phyloP scores from a whole-genome alignment of 306 rosid species.

The Cicer yamashitae region DNA sequence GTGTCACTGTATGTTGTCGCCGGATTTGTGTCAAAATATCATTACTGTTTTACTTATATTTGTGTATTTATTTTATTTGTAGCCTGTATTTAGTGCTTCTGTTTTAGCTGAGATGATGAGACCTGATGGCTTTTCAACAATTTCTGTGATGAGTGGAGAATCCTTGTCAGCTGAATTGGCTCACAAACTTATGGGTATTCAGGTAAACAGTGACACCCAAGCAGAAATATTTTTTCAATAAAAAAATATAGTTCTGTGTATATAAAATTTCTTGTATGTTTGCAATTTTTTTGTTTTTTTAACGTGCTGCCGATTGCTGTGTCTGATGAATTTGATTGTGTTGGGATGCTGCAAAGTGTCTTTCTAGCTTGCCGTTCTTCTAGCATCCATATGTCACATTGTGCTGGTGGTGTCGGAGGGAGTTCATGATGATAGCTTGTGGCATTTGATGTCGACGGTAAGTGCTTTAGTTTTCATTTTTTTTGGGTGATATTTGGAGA shows the following conservation, averaged over 20 bases:
- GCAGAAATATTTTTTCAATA: not conserved
- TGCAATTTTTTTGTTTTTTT: not conserved
- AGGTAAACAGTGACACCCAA: constrained; percentile 54
- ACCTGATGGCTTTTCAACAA: constrained; percentile 80
- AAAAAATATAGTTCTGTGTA: not conserved
- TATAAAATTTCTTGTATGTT: not conserved
- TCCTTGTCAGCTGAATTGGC: constrained; percentile 83
- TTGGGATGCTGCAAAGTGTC: constrained; percentile 68
- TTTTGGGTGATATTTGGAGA: constrained; percentile 1
- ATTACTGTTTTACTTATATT: not conserved
- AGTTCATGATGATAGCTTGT: constrained; percentile 73
- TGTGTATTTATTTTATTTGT: constrained; percentile 39
- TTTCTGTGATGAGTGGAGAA: constrained; percentile 70
- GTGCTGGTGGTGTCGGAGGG: constrained; percentile 88
- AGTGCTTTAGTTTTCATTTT: constrained; percentile 13
- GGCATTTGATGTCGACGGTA: constrained; percentile 89
- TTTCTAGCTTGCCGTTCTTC: constrained; percentile 82
- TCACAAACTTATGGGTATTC: constrained; percentile 81
- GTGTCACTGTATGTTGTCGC: not conserved
- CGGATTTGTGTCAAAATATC: not conserved
- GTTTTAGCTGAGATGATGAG: constrained; percentile 86
- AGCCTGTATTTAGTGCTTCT: constrained; percentile 88
- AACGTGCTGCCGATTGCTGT: not conserved
- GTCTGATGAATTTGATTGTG: constrained; percentile 51
- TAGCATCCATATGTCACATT: constrained; percentile 77